These are phyloP conservation scores for Rubia yunnanensis DNA, from an alignment of 257 asterid species.

Conservation along the genomic window DNA sequence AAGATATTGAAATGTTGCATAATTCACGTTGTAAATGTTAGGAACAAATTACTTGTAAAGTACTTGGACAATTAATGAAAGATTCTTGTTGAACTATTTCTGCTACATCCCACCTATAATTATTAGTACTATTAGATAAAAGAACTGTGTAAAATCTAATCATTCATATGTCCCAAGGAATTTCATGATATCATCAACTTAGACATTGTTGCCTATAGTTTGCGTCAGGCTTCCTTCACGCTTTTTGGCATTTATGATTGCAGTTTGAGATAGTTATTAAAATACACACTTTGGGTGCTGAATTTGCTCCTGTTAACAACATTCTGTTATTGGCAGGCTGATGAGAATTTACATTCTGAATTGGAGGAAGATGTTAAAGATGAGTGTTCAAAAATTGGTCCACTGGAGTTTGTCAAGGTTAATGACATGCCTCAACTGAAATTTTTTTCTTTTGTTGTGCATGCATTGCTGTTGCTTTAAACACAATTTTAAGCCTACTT, in stretches of 20 bases:
- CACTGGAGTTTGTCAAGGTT: slow-evolving; percentile 82
- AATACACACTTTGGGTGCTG: background rate
- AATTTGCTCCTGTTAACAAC: background rate
- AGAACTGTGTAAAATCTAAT: background rate
- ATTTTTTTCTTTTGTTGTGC: background rate
- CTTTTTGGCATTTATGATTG: background rate
- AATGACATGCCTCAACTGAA: background rate
- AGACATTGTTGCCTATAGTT: background rate
- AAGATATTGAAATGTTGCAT: background rate
- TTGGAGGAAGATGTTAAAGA: slow-evolving; percentile 71
- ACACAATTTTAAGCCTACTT: background rate
- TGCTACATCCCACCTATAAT: background rate
- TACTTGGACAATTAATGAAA: background rate
- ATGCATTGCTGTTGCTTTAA: background rate
- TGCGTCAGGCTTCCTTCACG: background rate
- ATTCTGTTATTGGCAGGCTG: slow-evolving; percentile 38
- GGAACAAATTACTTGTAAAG: background rate
- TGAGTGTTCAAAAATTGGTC: slow-evolving; percentile 87
- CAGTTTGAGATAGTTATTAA: background rate
- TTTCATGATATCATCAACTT: background rate
- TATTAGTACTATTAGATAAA: background rate
- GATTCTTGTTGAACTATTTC: background rate
- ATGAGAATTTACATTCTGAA: slow-evolving; percentile 61
- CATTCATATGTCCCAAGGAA: background rate
- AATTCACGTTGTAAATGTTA: background rate